Evolutionary conservation across 495 filamentous ascomycete species (phyloP).

Genomic region (Daldinia grandis): DNA sequence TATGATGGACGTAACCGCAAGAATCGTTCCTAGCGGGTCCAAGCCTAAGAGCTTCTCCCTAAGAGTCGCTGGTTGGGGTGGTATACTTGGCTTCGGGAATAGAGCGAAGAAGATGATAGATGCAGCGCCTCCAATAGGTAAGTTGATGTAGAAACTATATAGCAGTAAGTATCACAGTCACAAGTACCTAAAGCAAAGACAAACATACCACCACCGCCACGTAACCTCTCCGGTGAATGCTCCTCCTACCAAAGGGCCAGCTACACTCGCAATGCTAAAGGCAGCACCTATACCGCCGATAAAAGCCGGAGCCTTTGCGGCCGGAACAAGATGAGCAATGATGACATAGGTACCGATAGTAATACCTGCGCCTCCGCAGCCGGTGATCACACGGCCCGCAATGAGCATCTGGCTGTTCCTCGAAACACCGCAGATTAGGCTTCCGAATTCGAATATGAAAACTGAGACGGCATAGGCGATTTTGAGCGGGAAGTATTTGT

Average conservation of each 20-base stretch:
- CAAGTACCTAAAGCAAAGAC: not conserved
- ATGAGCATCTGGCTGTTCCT: not conserved
- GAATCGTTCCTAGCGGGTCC: not conserved
- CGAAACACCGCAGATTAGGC: not conserved
- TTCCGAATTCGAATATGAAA: slow-evolving; percentile 1
- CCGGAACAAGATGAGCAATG: not conserved
- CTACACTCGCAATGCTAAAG: not conserved
- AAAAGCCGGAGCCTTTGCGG: not conserved
- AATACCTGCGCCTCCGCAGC: not conserved
- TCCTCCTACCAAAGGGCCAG: not conserved
- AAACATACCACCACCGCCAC: not conserved
- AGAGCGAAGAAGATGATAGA: not conserved
- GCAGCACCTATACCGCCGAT: not conserved
- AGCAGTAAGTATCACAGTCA: not conserved
- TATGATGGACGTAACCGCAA: not conserved
- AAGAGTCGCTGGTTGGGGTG: not conserved
- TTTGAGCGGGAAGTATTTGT: slow-evolving; percentile 1
- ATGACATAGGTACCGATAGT: not conserved
- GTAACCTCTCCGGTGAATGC: not conserved
- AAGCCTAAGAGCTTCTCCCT: not conserved
- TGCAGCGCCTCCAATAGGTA: not conserved
- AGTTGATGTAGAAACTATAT: not conserved
- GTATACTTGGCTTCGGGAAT: not conserved
- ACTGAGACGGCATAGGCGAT: not conserved
- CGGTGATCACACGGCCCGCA: not conserved